These are phyloP conservation scores for Eragrostis nindensis DNA, from an alignment of 176 grass and related monocot species.

Conservation along the genomic window DNA sequence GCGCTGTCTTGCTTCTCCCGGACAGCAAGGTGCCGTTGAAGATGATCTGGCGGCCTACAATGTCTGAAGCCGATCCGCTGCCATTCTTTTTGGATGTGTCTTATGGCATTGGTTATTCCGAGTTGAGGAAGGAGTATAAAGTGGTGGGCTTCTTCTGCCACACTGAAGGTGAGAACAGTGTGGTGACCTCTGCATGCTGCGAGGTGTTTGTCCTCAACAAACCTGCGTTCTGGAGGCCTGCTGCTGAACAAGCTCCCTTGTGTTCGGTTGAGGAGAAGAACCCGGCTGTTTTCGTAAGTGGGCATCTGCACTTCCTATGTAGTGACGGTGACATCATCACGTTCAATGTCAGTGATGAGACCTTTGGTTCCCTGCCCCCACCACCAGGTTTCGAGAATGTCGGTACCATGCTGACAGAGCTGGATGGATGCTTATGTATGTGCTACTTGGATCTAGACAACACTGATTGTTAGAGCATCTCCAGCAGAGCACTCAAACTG, in stretches of 20 bases:
- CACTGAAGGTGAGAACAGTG: neutral
- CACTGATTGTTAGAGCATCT: constrained; percentile 2
- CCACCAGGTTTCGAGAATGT: neutral
- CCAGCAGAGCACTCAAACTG: no score
- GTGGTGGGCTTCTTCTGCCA: constrained; percentile 7
- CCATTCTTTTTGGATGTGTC: neutral
- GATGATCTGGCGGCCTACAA: neutral
- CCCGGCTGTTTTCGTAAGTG: constrained; percentile 28
- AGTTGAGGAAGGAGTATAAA: constrained; percentile 4
- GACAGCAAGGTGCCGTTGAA: constrained; percentile 17
- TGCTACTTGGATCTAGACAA: neutral
- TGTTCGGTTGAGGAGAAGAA: neutral
- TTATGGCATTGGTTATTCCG: constrained; percentile 38
- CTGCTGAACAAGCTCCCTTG: neutral
- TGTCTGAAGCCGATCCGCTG: neutral
- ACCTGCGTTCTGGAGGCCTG: constrained; percentile 33
- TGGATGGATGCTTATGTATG: constrained; percentile 24
- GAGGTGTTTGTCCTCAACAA: constrained; percentile 26
- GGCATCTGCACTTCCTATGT: constrained; percentile 30
- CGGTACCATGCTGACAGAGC: neutral
- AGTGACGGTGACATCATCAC: constrained; percentile 5
- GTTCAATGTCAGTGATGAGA: constrained; percentile 28
- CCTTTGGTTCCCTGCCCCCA: constrained; percentile 26
- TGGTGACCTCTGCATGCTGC: neutral
- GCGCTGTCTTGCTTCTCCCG: neutral